Percentiles rank a stretch among this genome's conserved stretches.
phyloP scores from a whole-genome alignment of 1,284 basidiomycete genomes.

The Sporisorium exsertum region DNA sequence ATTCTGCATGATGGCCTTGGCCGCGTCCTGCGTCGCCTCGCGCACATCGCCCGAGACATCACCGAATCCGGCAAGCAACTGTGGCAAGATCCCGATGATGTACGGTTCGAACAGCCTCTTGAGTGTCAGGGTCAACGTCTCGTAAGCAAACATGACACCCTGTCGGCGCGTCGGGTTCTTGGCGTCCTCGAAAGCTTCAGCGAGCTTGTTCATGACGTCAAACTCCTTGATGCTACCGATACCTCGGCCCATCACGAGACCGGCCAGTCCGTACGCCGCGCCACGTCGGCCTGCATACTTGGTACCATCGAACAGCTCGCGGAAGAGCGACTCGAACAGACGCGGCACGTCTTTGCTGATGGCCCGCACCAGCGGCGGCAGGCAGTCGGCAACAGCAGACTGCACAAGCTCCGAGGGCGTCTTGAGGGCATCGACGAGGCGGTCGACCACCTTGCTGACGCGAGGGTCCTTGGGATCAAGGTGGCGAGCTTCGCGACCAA shows the following conservation, averaged over 20 bases:
- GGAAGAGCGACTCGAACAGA: slow-evolving; percentile 78
- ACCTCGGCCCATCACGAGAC: slow-evolving; percentile 89
- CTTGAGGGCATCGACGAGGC: slow-evolving; percentile 89
- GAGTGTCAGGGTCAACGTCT: slow-evolving; percentile 83
- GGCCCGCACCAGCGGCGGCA: slow-evolving; percentile 84
- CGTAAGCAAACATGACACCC: slow-evolving; percentile 94
- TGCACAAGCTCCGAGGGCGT: slow-evolving; percentile 97
- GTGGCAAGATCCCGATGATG: slow-evolving; percentile 83
- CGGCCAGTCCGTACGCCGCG: slow-evolving; percentile 95
- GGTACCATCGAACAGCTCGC: slow-evolving; percentile 72
- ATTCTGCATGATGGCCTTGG: slow-evolving; percentile 93
- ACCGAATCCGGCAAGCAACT: slow-evolving; percentile 90
- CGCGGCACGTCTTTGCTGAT: slow-evolving; percentile 75
- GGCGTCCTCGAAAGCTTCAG: slow-evolving; percentile 87
- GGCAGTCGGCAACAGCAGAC: slow-evolving; percentile 88
- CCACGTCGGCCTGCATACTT: slow-evolving; percentile 94
- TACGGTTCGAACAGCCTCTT: slow-evolving; percentile 95
- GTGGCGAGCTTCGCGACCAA: slow-evolving; percentile 92
- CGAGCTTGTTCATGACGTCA: slow-evolving; percentile 80
- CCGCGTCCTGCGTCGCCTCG: slow-evolving; percentile 92
- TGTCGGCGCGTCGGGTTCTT: slow-evolving; percentile 87
- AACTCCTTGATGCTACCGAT: slow-evolving; percentile 87
- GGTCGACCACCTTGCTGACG: slow-evolving; percentile 77
- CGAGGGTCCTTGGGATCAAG: slow-evolving; percentile 75
- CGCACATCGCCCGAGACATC: slow-evolving; percentile 89